Conservation (phyloP, 225 moss, liverwort and hornwort genomes). For the Climacium dendroides region DNA sequence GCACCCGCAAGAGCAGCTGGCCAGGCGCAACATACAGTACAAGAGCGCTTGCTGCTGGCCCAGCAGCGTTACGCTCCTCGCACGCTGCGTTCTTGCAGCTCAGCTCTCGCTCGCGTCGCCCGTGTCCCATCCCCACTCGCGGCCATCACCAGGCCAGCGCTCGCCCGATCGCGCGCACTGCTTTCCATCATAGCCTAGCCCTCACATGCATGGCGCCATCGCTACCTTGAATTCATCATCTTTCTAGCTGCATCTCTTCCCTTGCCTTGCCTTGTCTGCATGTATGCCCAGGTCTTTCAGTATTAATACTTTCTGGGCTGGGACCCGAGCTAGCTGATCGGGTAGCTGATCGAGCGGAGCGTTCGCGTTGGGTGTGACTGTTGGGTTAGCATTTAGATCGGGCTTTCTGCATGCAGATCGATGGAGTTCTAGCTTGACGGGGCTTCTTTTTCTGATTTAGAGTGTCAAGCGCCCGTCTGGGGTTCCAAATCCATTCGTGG, state of each 20-base stretch:
- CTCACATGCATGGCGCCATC: background rate
- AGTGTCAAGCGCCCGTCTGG: background rate
- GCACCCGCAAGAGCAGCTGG: background rate
- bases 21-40: background rate
- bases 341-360: background rate
- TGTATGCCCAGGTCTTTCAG: background rate
- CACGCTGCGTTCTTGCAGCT: slow-evolving; percentile 13
- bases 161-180: background rate
- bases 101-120: background rate
- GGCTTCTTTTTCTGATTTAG: background rate
- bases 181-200: background rate
- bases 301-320: background rate
- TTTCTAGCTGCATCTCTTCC: background rate
- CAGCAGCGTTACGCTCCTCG: slow-evolving; percentile 14
- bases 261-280: background rate
- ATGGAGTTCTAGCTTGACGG: background rate
- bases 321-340: background rate
- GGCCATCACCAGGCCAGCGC: background rate
- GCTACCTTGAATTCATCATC: background rate
- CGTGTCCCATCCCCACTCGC: background rate
- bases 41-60: background rate
- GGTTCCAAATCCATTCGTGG: background rate
- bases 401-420: background rate
- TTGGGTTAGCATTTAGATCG: background rate
- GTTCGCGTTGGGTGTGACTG: background rate